A percentile compares a stretch with the other conserved stretches of the same genome.
Conservation (phyloP, 73 alveolate species). For the Durusdinium trenchii region DNA sequence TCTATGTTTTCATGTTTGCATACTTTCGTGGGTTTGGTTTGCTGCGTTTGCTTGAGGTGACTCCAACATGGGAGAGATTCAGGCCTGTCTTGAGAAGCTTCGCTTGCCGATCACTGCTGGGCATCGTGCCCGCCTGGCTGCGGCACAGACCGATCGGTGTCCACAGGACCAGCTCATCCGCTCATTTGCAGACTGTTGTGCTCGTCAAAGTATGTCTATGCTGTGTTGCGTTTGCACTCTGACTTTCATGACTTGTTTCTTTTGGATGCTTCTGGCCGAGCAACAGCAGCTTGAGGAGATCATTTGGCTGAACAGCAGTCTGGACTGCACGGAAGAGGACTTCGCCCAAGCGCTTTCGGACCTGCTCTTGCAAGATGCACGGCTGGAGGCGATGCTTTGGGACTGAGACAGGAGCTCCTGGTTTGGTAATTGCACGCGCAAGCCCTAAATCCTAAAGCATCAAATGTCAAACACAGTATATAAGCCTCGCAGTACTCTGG, state of each 20-base stretch:
- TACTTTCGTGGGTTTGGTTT: background rate
- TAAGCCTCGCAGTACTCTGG: too few species aligned
- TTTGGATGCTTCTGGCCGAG: background rate
- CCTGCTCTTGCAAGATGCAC: slow-evolving; percentile 74
- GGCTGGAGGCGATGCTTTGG: slow-evolving; percentile 91
- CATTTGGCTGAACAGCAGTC: slow-evolving; percentile 63
- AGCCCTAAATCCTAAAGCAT: too few species aligned
- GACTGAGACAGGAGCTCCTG: too few species aligned
- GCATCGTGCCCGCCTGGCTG: slow-evolving; percentile 91
- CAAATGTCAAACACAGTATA: too few species aligned
- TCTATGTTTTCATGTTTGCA: background rate
- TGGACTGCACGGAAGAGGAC: slow-evolving; percentile 69
- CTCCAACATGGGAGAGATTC: slow-evolving; percentile 86
- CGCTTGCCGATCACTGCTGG: slow-evolving; percentile 91
- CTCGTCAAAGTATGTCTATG: too few species aligned
- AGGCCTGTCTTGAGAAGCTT: slow-evolving; percentile 62
- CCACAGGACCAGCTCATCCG: slow-evolving; percentile 5
- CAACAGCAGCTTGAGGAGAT: slow-evolving; percentile 45
- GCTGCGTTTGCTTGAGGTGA: slow-evolving; percentile 29
- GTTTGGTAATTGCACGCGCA: too few species aligned
- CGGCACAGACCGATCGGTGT: slow-evolving; percentile 93
- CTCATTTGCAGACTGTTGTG: background rate
- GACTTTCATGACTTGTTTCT: too few species aligned
- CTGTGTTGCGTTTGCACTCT: too few species aligned
- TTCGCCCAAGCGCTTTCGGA: slow-evolving; percentile 84